These are phyloP conservation scores for Trichoderma simmonsii DNA, from an alignment of 2,329 filamentous ascomycete species.

Conservation along the genomic window DNA sequence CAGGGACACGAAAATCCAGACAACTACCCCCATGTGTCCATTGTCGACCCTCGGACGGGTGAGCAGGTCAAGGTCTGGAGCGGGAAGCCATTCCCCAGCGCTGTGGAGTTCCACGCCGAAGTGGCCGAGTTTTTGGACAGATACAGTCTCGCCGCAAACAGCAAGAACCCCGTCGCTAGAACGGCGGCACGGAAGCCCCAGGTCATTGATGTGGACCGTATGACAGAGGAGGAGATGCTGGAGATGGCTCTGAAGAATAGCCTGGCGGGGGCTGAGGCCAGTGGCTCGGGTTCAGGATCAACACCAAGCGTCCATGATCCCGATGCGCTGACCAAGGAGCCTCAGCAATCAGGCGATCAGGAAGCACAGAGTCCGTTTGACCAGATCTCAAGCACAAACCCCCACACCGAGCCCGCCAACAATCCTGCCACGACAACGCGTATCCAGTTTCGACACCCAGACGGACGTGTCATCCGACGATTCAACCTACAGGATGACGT, in stretches of 20 bases:
- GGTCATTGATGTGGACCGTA: constrained; percentile 72
- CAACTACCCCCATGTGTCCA: constrained; percentile 92
- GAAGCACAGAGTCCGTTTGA: constrained; percentile 54
- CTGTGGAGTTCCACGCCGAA: constrained; percentile 83
- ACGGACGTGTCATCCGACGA: constrained; percentile 80
- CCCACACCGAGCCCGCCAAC: constrained; percentile 74
- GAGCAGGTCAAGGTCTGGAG: constrained; percentile 98
- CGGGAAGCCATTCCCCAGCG: constrained; percentile 71
- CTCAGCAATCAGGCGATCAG: constrained; percentile 39
- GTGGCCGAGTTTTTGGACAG: constrained; percentile 95
- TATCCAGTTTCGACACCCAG: constrained; percentile 88
- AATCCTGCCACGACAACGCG: constrained; percentile 73
- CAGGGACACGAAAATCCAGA: constrained; percentile 73
- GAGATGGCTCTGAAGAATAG: constrained; percentile 92
- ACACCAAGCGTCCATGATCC: constrained; percentile 68
- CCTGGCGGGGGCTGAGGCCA: constrained; percentile 50
- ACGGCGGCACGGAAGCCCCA: constrained; percentile 59
- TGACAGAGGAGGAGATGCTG: constrained; percentile 97
- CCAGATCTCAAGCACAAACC: constrained; percentile 66
- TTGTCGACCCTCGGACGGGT: constrained; percentile 91
- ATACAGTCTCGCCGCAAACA: constrained; percentile 83
- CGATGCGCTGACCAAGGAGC: constrained; percentile 74
- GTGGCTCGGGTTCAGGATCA: constrained; percentile 34
- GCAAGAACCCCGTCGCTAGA: constrained; percentile 88
- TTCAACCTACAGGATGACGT: constrained; percentile 77